Base-by-base conservation (phyloP, 345 rosid species). In the Xanthoceras sorbifolium region DNA sequence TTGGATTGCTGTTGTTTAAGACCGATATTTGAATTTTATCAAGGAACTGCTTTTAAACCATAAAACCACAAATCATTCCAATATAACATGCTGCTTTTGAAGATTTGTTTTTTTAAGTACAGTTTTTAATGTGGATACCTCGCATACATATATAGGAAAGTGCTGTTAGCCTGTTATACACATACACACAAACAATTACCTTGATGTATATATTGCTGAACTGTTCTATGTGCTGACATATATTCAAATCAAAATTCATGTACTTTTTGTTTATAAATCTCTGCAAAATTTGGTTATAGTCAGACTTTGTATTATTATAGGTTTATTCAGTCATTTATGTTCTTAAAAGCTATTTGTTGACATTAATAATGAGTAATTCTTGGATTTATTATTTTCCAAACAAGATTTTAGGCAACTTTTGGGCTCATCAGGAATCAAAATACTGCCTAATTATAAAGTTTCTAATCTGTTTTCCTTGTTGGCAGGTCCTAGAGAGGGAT, bases 401-500 rank as follows among this genome's bases (percentile, higher is more conserved):
- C 20, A 72, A 25, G 17, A 25, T 66, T 71, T 42, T 17, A 29
- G 67, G 67, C 20, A 5, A 46, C 73, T 52, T 59, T 7, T 65
- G 62, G 8, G 72, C 65, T 63, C 11, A 18, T 20, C 50, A 72
- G 12, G 8, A 63, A 11, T 14, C 29, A 55, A 20, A 25, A n/a
- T 77, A 60, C 18, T 14, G 28, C 14, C 29, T 9, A n/a, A 32
- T 54, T 71, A 28, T 61, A 14, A 44, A 44, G 31, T 28, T 73
- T 28, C 57, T 73, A 42, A 63, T 9, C n/a, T 69, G 75, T 44
- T 59, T 63, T 9, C 78, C 75, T 2, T 79, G 36, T 32, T 80
- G 78, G 81, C 86, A 96, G 98, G 98, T 88, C 60, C 83, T 96
- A 61, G 94, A 96, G 86, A 93, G 92, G 87, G 97, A 90, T 28